These are phyloP conservation scores for Harringtonia aguacate DNA, from an alignment of 2,329 filamentous ascomycete genomes.

Conservation along the genomic window DNA sequence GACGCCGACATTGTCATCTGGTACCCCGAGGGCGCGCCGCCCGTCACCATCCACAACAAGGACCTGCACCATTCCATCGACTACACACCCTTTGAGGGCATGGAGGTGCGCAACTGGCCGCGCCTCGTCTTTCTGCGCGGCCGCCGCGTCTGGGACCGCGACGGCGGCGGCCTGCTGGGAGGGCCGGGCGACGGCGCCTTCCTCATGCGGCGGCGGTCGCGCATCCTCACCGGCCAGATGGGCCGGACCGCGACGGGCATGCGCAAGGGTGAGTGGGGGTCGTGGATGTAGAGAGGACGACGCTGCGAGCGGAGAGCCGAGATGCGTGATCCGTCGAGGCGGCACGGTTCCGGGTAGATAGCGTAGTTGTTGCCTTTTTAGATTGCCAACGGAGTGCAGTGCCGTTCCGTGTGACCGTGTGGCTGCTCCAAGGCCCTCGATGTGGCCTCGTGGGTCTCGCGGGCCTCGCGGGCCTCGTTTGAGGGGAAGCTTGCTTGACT, in stretches of 20 bases:
- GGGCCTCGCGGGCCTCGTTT: too few species aligned
- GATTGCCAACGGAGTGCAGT: too few species aligned
- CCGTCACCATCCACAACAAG: conserved; percentile 23
- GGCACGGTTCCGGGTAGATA: too few species aligned
- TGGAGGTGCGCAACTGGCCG: conserved; percentile 47
- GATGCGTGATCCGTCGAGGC: too few species aligned
- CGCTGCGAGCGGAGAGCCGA: too few species aligned
- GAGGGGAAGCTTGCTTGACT: too few species aligned
- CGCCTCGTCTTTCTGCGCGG: conserved; percentile 48
- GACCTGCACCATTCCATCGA: conserved; percentile 51
- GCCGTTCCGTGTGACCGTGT: too few species aligned
- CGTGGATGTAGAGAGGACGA: conserved; percentile 12
- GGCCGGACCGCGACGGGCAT: conserved; percentile 10
- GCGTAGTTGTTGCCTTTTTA: too few species aligned
- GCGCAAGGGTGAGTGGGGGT: conserved; percentile 6
- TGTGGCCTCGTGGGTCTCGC: too few species aligned
- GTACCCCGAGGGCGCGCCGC: conserved; percentile 30
- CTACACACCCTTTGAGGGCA: conserved; percentile 52
- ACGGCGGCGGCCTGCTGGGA: conserved; percentile 36
- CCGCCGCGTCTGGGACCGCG: conserved; percentile 44
- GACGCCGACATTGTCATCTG: conserved; percentile 51
- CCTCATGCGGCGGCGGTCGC: conserved; percentile 23
- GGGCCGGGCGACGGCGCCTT: conserved; percentile 37
- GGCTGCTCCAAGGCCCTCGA: too few species aligned
- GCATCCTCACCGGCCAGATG: conserved; percentile 12